A percentile compares a stretch with the other conserved stretches of the same genome.
These are phyloP conservation scores for Penicillium psychrosexuale DNA, from an alignment of 2,329 filamentous ascomycete species.

Conservation along the genomic window DNA sequence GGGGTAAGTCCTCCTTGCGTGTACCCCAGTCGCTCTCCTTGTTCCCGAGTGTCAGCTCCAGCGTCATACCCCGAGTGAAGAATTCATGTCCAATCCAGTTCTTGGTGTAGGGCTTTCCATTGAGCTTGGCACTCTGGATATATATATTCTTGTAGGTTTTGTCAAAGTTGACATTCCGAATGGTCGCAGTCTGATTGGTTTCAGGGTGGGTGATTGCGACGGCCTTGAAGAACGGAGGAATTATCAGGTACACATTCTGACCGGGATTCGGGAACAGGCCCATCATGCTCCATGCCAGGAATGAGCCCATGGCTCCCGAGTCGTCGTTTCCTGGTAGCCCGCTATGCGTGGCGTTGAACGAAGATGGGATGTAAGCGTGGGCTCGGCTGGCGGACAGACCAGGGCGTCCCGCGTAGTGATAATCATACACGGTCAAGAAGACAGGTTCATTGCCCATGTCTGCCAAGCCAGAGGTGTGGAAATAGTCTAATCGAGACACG, in stretches of 20 bases:
- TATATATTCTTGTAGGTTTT: conserved; percentile 55
- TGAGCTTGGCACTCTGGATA: conserved; percentile 62
- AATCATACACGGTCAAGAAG: conserved; percentile 63
- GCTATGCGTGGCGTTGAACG: conserved; percentile 54
- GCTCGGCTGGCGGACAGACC: conserved; percentile 49
- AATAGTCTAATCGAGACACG: conserved; percentile 58
- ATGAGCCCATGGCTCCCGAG: conserved; percentile 65
- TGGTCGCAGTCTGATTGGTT: conserved; percentile 58
- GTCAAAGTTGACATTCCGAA: conserved; percentile 61
- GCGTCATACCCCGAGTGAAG: conserved; percentile 60
- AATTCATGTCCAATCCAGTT: conserved; percentile 68
- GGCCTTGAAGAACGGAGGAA: conserved; percentile 60
- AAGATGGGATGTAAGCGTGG: conserved; percentile 62
- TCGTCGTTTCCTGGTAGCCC: conserved; percentile 69
- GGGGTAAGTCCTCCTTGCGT: conserved; percentile 57
- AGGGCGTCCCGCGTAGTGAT: conserved; percentile 65
- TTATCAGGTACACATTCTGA: conserved; percentile 67
- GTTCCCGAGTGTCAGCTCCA: conserved; percentile 60
- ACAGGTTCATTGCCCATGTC: conserved; percentile 64
- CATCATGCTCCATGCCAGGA: conserved; percentile 64
- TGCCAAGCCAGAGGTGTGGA: conserved; percentile 60
- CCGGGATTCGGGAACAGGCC: conserved; percentile 66
- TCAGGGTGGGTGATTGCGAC: conserved; percentile 56
- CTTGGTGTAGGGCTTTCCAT: conserved; percentile 58
- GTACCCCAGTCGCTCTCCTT: conserved; percentile 65